Evolutionary conservation across 805 yeast species (phyloP).

Genomic region (Starmerella stigmatis): DNA sequence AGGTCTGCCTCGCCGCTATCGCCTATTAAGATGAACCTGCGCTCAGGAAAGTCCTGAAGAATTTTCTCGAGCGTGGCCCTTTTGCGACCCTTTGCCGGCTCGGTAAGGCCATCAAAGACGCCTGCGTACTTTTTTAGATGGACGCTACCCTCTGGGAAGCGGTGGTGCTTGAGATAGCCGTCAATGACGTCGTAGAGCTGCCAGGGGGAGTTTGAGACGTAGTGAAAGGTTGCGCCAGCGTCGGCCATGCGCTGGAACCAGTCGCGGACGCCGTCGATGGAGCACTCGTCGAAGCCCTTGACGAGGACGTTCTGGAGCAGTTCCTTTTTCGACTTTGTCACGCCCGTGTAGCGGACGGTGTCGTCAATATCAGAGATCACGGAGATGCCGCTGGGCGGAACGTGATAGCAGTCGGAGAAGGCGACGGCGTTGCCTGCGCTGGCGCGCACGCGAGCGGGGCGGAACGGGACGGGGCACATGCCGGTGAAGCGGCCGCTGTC

Average conservation of each 20-base stretch:
- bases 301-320: constrained; percentile 69
- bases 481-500: constrained; percentile 24
- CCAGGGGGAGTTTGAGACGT: constrained; percentile 94
- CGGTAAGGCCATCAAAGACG: constrained; percentile 67
- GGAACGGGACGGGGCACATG: constrained; percentile 18
- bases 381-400: constrained; percentile 43
- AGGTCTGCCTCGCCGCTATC: constrained; percentile 94
- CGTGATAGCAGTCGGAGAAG: constrained; percentile 9
- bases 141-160: constrained; percentile 69
- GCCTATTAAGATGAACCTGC: constrained; percentile 76
- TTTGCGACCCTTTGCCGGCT: constrained; percentile 78
- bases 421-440: constrained; percentile 8
- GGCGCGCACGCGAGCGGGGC: constrained; percentile 17
- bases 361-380: constrained; percentile 90
- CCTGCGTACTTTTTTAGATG: constrained; percentile 84
- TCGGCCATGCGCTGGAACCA: constrained; percentile 54
- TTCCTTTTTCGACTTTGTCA: constrained; percentile 75
- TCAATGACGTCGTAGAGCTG: constrained; percentile 58
- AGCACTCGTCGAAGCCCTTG: constrained; percentile 54
- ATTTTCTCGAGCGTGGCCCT: constrained; percentile 52
- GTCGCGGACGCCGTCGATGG: constrained; percentile 58
- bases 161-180: constrained; percentile 44
- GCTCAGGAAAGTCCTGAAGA: constrained; percentile 59
- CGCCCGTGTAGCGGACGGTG: constrained; percentile 84
- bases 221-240: constrained; percentile 59